A percentile compares a stretch with the other conserved stretches of the same genome.
Evolutionary conservation across 1,284 basidiomycete genomes (phyloP).

Genomic region (Ustilago tritici): DNA sequence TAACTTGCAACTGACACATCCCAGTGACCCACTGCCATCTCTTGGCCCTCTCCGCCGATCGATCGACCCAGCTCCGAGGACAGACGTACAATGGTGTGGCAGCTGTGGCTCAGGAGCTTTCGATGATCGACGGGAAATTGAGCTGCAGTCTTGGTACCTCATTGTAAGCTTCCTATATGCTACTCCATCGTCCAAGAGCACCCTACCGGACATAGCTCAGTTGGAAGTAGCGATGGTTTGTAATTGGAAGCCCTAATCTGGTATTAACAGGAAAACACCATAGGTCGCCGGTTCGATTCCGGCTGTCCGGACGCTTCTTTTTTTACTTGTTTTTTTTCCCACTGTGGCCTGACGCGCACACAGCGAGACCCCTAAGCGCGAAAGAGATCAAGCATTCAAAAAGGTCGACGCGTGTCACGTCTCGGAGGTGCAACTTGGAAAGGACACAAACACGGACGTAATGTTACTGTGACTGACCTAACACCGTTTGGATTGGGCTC

Average conservation of each 20-base stretch:
- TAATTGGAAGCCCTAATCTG: slow-evolving; percentile 56
- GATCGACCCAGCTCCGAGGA: too few species aligned
- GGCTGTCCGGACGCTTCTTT: slow-evolving; percentile 51
- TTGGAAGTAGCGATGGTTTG: slow-evolving; percentile 61
- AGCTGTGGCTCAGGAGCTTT: too few species aligned
- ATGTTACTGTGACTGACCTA: too few species aligned
- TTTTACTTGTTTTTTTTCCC: slow-evolving; percentile 3
- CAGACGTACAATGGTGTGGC: too few species aligned
- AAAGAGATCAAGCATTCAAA: background rate
- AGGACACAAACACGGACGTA: background rate
- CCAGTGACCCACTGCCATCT: background rate
- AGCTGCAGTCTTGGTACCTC: too few species aligned
- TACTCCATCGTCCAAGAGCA: background rate
- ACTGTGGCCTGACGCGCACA: background rate
- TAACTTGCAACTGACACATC: background rate
- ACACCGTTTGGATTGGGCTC: background rate
- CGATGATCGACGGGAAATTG: too few species aligned
- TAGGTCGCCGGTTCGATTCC: slow-evolving; percentile 60
- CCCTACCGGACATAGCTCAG: slow-evolving; percentile 53
- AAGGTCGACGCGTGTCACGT: slow-evolving; percentile 14
- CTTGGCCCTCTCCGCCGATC: too few species aligned
- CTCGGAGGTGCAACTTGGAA: slow-evolving; percentile 1
- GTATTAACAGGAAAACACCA: slow-evolving; percentile 52
- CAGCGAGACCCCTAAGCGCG: background rate
- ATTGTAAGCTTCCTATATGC: too few species aligned